phyloP scores from a whole-genome alignment of 2,329 filamentous ascomycete species.

The Acrodontium crateriforme region DNA sequence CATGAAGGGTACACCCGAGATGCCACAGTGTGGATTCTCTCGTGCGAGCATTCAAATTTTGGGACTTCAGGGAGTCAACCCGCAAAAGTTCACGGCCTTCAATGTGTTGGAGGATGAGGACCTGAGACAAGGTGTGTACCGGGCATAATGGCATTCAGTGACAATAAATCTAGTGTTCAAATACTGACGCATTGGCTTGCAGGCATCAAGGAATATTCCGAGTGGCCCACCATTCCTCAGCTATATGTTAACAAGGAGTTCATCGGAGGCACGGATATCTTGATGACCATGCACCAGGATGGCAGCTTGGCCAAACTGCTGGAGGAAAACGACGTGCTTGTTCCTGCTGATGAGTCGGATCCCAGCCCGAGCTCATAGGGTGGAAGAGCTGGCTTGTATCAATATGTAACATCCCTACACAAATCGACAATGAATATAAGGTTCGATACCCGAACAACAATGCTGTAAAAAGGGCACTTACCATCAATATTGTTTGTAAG shows the following conservation, averaged over 20 bases:
- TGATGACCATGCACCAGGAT: constrained; percentile 94
- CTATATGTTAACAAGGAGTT: constrained; percentile 94
- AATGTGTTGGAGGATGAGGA: constrained; percentile 91
- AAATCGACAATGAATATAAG: too few species aligned
- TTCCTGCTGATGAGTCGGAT: constrained; percentile 37
- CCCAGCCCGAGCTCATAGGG: constrained; percentile 5
- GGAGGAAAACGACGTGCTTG: constrained; percentile 81
- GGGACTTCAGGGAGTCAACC: constrained; percentile 87
- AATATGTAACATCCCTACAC: too few species aligned
- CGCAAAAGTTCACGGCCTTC: constrained; percentile 91
- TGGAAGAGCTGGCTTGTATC: too few species aligned
- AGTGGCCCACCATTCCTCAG: constrained; percentile 98
- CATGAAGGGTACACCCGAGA: constrained; percentile 98
- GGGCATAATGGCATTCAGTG: background rate
- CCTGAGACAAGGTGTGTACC: constrained; percentile 55
- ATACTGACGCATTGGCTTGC: constrained; percentile 1
- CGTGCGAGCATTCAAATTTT: constrained; percentile 89
- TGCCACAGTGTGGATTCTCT: constrained; percentile 92
- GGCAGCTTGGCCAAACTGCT: constrained; percentile 84
- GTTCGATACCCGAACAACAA: too few species aligned
- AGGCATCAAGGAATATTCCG: constrained; percentile 98
- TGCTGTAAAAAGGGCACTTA: too few species aligned
- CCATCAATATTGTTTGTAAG: too few species aligned
- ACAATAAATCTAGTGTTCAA: background rate
- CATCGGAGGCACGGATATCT: constrained; percentile 90